A percentile compares a stretch with the other conserved stretches of the same genome.
Conservation (phyloP, 164 flowering plant species). For the Stephania yunnanensis region DNA sequence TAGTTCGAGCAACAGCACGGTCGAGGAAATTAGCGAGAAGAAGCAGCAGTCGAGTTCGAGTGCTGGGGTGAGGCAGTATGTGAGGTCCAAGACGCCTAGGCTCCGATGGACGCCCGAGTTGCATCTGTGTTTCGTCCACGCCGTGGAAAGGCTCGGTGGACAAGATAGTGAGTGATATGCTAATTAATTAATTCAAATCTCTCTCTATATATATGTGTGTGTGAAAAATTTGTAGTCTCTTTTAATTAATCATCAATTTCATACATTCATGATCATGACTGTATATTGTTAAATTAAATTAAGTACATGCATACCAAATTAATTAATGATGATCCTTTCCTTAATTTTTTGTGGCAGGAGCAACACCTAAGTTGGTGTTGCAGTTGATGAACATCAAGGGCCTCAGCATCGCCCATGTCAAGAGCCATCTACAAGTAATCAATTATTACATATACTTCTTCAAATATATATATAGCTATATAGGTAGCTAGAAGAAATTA, state of each 20-base stretch:
- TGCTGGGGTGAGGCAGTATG: slow-evolving; percentile 6
- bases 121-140: slow-evolving; percentile 3
- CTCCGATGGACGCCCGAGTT: slow-evolving; percentile 9
- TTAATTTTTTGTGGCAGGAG: slow-evolving; percentile 40
- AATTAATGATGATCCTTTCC: neutral
- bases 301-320: neutral
- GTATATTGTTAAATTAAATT: no score
- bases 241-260: neutral
- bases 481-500: neutral
- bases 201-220: no score
- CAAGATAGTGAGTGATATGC: neutral
- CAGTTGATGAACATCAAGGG: slow-evolving; percentile 76
- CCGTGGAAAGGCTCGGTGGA: slow-evolving; percentile 8
- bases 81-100: slow-evolving; percentile 1
- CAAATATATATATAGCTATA: neutral
- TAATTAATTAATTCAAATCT: no score
- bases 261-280: neutral
- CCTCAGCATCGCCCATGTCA: slow-evolving; percentile 78
- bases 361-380: slow-evolving; percentile 84
- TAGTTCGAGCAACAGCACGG: slow-evolving; percentile 69
- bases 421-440: slow-evolving; percentile 78
- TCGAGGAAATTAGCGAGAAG: slow-evolving; percentile 42
- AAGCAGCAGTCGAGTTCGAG: slow-evolving; percentile 15
- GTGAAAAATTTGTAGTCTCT: no score
- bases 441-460: neutral